Evolutionary conservation across 345 rosid genomes (phyloP), one percentile per base, ranked within the genome.

Genomic region (Eucalyptus marginata): DNA sequence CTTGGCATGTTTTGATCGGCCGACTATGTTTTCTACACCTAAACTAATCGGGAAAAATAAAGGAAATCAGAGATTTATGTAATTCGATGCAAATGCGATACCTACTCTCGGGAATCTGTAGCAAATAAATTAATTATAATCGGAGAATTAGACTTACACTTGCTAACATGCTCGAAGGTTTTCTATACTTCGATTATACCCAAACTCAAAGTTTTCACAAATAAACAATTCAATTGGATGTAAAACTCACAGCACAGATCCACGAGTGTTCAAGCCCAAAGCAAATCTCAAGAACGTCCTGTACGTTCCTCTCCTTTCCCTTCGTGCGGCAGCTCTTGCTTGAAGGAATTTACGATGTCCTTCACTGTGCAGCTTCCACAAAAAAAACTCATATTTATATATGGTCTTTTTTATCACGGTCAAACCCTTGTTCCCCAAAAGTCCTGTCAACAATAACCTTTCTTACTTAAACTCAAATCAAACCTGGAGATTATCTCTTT

Each of bases 1-100:
- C 94, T 1, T 92, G 92, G 90, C 93, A 93, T 36, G 95, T 92
- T 89, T 94, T 94, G 86, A 92, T 89, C 80, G 88, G 92, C 71
- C 88, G 87, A 43, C 86, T 20, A 52, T 20, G 58, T 52, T 52
- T 52, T 52, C 58, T 18, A 52, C 25, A 20, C 58, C 58, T 52
- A 52, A 56, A 56, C 29, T 9, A 56, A 22, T 56, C 29, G 0
- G 29, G 59, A 54, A 54, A 4, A 54, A 54, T 54, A 22, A 8
- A 54, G 59, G 0, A 22, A 54, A 54, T 22, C 59, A 54, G 12
- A 54, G 10, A 54, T 56, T 56, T 56, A 22, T 1, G 29, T 24
- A 24, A 9, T 56, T 56, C 1, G 27, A 56, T 22, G 11, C 2
- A 54, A 0, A 2, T 54, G 27, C 0, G 4, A 18, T 18, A 52